phyloP scores from a whole-genome alignment of 177 flowering plant genomes.

The Vitis hybrid region DNA sequence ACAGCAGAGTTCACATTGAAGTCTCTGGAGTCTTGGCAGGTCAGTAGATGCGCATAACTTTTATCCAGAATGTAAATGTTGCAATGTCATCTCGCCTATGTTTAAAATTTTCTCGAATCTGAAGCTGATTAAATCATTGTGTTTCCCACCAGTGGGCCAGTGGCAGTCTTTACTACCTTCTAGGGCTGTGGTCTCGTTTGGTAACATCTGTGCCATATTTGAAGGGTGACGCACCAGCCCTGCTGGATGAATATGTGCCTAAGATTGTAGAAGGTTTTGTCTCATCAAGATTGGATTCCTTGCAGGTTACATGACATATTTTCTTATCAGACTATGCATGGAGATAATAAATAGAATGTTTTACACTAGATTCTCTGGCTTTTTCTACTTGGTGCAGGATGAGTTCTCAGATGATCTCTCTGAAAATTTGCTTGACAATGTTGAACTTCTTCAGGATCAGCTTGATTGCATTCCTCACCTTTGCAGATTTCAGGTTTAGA shows the following conservation, averaged over 20 bases:
- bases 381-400: conserved; percentile 1
- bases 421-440: conserved; percentile 4
- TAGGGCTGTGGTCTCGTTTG: conserved; percentile 8
- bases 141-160: conserved; percentile 3
- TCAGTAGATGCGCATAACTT: too few species aligned
- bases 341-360: not conserved
- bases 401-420: conserved; percentile 7
- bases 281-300: conserved; percentile 2
- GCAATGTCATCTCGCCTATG: too few species aligned
- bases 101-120: too few species aligned
- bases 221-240: not conserved
- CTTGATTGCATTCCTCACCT: conserved; percentile 9
- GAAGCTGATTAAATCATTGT: too few species aligned
- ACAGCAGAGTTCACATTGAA: conserved; percentile 7
- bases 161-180: conserved; percentile 6
- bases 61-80: not conserved
- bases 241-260: conserved; percentile 1
- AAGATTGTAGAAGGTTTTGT: not conserved
- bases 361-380: not conserved
- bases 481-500: conserved; percentile 10
- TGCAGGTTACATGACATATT: not conserved
- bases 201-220: conserved; percentile 7
- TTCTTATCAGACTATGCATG: not conserved
- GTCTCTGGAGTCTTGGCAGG: conserved; percentile 8
- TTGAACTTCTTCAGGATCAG: conserved; percentile 7